phyloP scores from a whole-genome alignment of 768 basidiomycete species.

The Tylopilus felleus region DNA sequence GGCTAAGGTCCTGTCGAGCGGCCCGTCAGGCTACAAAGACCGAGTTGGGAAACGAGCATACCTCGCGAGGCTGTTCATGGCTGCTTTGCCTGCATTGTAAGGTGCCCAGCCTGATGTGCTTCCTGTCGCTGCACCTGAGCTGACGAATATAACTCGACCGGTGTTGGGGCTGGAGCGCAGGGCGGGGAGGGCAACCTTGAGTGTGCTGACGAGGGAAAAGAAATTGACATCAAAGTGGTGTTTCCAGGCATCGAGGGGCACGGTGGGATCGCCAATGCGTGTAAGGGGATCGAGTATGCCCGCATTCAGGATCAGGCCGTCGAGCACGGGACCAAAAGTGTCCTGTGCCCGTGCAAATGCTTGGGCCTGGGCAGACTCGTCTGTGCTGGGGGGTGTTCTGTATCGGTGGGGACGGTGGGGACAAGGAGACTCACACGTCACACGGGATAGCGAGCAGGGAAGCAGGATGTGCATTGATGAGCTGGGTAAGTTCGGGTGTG shows the following conservation, averaged over 20 bases:
- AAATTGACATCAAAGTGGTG: constrained; percentile 82
- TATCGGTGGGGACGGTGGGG: neutral
- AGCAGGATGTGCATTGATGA: constrained; percentile 38
- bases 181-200: constrained; percentile 65
- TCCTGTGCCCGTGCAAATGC: constrained; percentile 53
- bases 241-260: constrained; percentile 61
- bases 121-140: constrained; percentile 79
- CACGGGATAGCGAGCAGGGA: constrained; percentile 58
- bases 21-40: constrained; percentile 2
- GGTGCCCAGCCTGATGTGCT: constrained; percentile 71
- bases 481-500: constrained; percentile 58
- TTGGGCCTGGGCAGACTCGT: constrained; percentile 50
- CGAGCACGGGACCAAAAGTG: constrained; percentile 56
- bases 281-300: constrained; percentile 70
- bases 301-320: constrained; percentile 84
- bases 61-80: constrained; percentile 85
- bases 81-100: constrained; percentile 84
- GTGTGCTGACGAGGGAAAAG: constrained; percentile 72
- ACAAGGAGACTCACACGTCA: constrained; percentile 60
- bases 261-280: constrained; percentile 47
- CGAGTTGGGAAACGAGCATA: constrained; percentile 25
- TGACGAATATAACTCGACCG: constrained; percentile 76
- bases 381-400: constrained; percentile 43
- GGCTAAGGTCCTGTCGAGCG: constrained; percentile 63
- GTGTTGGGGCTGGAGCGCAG: constrained; percentile 56